Conservation (phyloP, 2,329 filamentous ascomycete species). For the Ophiosphaerella narmari region DNA sequence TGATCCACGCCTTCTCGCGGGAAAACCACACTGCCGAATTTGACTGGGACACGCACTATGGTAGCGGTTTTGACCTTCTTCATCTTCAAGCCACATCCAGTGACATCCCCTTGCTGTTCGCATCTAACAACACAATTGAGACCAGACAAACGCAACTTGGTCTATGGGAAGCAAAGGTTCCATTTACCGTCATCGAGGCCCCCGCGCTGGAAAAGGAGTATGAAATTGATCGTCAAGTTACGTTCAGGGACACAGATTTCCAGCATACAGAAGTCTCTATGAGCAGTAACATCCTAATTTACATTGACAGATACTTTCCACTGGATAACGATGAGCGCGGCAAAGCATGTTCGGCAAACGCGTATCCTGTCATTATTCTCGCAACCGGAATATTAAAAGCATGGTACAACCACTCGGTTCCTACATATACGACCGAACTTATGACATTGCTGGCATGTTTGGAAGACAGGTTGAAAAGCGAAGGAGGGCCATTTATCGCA, state of each 20-base stretch:
- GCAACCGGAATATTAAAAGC: conserved; percentile 17
- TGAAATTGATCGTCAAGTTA: conserved; percentile 25
- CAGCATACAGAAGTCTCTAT: conserved; percentile 39
- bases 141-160: conserved; percentile 40
- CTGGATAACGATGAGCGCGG: conserved; percentile 26
- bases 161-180: conserved; percentile 33
- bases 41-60: conserved; percentile 77
- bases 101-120: conserved; percentile 47
- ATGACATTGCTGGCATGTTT: conserved; percentile 16
- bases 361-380: conserved; percentile 25
- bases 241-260: conserved; percentile 42
- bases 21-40: conserved; percentile 78
- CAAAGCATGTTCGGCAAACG: conserved; percentile 18
- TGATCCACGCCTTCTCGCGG: conserved; percentile 79
- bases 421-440: conserved; percentile 18
- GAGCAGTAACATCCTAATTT: conserved; percentile 34
- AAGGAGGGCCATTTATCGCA: conserved; percentile 34
- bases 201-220: conserved; percentile 23
- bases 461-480: conserved; percentile 22
- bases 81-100: conserved; percentile 53
- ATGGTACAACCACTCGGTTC: conserved; percentile 20
- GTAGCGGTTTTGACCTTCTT: conserved; percentile 80
- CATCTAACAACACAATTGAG: conserved; percentile 33
- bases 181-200: conserved; percentile 19
- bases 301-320: conserved; percentile 40